These are phyloP conservation scores for Calonectria naviculata DNA, from an alignment of 2,329 filamentous ascomycete species.

Conservation along the genomic window DNA sequence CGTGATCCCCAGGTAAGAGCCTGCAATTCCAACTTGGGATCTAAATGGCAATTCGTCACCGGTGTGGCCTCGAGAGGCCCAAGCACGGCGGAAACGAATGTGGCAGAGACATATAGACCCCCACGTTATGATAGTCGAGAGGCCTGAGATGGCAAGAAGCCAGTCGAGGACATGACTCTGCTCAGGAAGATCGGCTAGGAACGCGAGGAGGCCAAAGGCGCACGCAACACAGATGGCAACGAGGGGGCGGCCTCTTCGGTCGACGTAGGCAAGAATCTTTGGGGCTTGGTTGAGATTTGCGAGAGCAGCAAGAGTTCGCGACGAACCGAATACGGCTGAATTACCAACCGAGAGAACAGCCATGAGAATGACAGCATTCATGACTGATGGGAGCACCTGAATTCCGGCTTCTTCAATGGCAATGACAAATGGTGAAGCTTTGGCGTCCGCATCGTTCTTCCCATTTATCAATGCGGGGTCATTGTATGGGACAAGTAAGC, in stretches of 20 bases:
- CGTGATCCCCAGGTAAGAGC: conserved; percentile 82
- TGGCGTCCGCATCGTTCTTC: conserved; percentile 70
- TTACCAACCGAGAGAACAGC: conserved; percentile 93
- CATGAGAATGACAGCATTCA: conserved; percentile 95
- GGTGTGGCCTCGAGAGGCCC: conserved; percentile 75
- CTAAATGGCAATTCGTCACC: conserved; percentile 83
- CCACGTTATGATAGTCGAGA: conserved; percentile 84
- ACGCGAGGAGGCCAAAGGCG: conserved; percentile 78
- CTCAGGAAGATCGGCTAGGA: conserved; percentile 74
- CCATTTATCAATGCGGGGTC: conserved; percentile 71
- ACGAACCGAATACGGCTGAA: conserved; percentile 90
- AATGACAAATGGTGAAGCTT: conserved; percentile 92
- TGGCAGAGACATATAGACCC: conserved; percentile 88
- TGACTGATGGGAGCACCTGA: conserved; percentile 82
- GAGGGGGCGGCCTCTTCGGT: conserved; percentile 83
- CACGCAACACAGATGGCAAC: conserved; percentile 77
- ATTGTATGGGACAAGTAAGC: conserved; percentile 82
- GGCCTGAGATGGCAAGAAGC: conserved; percentile 80
- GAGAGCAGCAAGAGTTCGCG: conserved; percentile 87
- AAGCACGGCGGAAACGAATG: conserved; percentile 90
- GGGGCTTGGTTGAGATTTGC: conserved; percentile 90
- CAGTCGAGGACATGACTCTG: conserved; percentile 78
- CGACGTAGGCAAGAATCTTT: conserved; percentile 81
- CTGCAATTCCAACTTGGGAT: conserved; percentile 81
- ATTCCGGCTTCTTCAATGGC: conserved; percentile 90